Base-by-base conservation (phyloP, 352 stramenopile genomes). In the Blastocystis sp. region DNA sequence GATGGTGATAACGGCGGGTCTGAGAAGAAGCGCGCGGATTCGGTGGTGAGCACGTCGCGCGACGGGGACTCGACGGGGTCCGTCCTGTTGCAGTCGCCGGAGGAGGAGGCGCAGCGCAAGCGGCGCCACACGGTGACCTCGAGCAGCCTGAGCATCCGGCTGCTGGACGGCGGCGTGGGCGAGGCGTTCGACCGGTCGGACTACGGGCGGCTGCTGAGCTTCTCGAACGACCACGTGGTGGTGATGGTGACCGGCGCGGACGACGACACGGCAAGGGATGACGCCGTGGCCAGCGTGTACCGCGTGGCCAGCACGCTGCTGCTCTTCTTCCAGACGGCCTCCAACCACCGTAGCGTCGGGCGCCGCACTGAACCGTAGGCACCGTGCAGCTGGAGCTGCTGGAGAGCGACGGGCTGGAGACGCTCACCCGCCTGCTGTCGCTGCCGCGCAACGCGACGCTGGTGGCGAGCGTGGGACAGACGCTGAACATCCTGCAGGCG, bases 271-370 rank as follows among this genome's bases (percentile, higher is more conserved):
- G 21, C 65, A 19, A 28, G 42, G 14, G 60, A 65, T 7, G 71
- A 81, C 43, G 71, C 42, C n/a, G 71, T 81, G 17, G 19, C 54
- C 14, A 65, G 21, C 14, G 43, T 81, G 14, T 81, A 81, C 48
- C 48, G 61, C 45, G 28, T 81, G 28, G 14, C 65, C 11, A 81
- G 65, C 45, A 81, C 45, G 11, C n/a, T 66, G 3, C n/a, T 81
- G 71, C 28, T 65, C 40, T 81, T 81, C 43, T 40, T 81, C 11
- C 54, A 81, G 48, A 24, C 40, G 24, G 34, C n/a, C 40, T 2
- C 21, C 17, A 34, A 4, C 7, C 66, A 61, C 24, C 11, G 66
- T 77, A 17, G 28, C 6, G 3, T 19, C 6, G 21, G n/a, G 4
- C 28, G 63, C 34, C 11, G 40, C 42, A 1, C 64, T 40, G 3